phyloP scores from a whole-genome alignment of 2,329 filamentous ascomycete genomes.

The Coniochaeta sp. region DNA sequence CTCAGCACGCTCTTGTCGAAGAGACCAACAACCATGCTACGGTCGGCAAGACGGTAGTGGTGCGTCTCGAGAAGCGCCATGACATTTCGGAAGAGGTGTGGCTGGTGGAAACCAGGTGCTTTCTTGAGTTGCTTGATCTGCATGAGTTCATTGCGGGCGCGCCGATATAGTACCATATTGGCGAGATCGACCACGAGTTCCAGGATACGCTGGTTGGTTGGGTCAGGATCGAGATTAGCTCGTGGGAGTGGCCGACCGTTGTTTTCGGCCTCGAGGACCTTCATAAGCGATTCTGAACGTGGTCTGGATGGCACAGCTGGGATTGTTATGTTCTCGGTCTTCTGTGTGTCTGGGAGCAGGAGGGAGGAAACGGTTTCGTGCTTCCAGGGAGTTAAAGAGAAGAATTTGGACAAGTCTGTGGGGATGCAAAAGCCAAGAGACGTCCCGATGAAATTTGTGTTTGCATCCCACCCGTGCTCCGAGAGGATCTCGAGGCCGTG shows the following conservation, averaged over 20 bases:
- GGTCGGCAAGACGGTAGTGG: constrained; percentile 79
- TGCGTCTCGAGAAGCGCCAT: constrained; percentile 81
- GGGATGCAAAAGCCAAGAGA: constrained; percentile 87
- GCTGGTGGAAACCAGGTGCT: constrained; percentile 65
- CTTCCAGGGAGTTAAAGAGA: constrained; percentile 60
- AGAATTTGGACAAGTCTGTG: constrained; percentile 66
- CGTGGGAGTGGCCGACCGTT: constrained; percentile 13
- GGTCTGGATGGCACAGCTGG: constrained; percentile 32
- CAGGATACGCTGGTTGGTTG: constrained; percentile 67
- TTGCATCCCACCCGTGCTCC: constrained; percentile 88
- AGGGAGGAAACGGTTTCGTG: constrained; percentile 41
- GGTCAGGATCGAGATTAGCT: constrained; percentile 30
- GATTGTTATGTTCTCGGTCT: constrained; percentile 39
- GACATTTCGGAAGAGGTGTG: constrained; percentile 74
- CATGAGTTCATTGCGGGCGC: constrained; percentile 72
- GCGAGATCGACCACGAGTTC: constrained; percentile 82
- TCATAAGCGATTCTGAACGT: constrained; percentile 26
- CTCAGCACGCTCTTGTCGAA: constrained; percentile 88
- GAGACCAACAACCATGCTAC: constrained; percentile 85
- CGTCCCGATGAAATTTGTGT: constrained; percentile 72
- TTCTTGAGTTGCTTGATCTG: constrained; percentile 72
- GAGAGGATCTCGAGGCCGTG: constrained; percentile 89
- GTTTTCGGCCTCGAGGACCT: constrained; percentile 14
- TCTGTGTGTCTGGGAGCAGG: constrained; percentile 40
- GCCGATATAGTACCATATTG: constrained; percentile 88